Evolutionary conservation across 805 yeast species (phyloP).

Genomic region (Saccharomycopsis fibuligera): DNA sequence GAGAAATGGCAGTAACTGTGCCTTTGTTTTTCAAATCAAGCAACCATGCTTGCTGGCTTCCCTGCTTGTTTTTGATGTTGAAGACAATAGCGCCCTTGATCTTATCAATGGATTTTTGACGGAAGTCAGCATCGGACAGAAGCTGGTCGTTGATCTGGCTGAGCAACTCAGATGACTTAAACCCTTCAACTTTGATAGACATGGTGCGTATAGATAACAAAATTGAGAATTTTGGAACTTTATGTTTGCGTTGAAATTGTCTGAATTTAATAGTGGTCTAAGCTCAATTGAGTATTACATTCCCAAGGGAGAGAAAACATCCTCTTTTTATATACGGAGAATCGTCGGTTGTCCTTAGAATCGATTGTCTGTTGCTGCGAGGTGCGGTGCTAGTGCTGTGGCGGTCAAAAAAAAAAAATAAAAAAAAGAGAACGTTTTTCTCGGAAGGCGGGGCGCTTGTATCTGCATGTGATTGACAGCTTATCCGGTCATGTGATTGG

Average conservation of each 20-base stretch:
- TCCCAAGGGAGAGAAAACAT: too few species aligned
- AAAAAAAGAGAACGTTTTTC: too few species aligned
- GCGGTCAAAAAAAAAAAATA: too few species aligned
- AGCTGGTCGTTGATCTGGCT: constrained; percentile 13
- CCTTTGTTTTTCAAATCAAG: constrained; percentile 64
- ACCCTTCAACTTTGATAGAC: constrained; percentile 16
- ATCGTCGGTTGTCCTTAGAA: too few species aligned
- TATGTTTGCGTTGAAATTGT: neutral
- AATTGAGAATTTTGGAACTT: neutral
- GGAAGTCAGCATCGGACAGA: constrained; percentile 3
- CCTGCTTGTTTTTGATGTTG: constrained; percentile 57
- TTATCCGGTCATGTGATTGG: too few species aligned
- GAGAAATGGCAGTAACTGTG: constrained; percentile 32
- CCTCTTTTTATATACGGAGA: too few species aligned
- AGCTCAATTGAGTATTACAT: too few species aligned
- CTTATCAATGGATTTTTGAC: constrained; percentile 20
- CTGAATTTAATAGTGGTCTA: too few species aligned
- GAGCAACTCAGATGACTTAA: constrained; percentile 15
- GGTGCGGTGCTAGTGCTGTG: too few species aligned
- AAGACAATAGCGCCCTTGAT: constrained; percentile 62
- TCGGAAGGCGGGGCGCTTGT: too few species aligned
- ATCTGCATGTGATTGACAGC: too few species aligned
- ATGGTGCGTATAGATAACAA: neutral
- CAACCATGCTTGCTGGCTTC: constrained; percentile 55
- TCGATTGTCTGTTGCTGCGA: too few species aligned